phyloP scores from a whole-genome alignment of 176 grass and related monocot species.

The Cenchrus americanus region DNA sequence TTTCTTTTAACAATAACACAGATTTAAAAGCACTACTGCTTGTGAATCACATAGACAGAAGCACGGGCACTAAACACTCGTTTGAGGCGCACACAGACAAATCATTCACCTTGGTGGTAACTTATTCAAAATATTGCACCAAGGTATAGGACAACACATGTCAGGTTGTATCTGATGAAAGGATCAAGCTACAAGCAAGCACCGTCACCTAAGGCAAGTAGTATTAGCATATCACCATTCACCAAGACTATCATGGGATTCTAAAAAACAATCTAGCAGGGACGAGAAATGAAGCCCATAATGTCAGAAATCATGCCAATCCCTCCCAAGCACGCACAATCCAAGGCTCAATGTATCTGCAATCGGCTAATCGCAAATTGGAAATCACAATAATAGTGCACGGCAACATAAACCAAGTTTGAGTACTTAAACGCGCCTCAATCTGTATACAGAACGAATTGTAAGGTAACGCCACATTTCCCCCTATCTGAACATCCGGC shows the following conservation, averaged over 20 bases:
- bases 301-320: background rate
- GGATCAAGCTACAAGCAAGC: background rate
- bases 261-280: background rate
- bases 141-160: background rate
- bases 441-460: background rate
- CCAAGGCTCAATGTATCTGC: background rate
- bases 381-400: background rate
- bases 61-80: background rate
- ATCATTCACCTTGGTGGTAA: background rate
- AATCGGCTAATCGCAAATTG: background rate
- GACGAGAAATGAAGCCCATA: background rate
- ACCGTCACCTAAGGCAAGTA: background rate
- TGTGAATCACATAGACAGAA: background rate
- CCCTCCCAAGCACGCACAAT: background rate
- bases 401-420: background rate
- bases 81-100: conserved; percentile 8
- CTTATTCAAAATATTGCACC: background rate
- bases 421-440: background rate
- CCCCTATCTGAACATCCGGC: background rate
- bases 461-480: background rate
- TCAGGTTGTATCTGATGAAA: background rate
- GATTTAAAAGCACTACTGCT: background rate
- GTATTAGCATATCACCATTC: background rate
- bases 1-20: background rate
- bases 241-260: background rate